Evolutionary conservation across 2,329 filamentous ascomycete species (phyloP), one percentile per base, ranked within the genome.

Genomic region (Ophiosphaerella herpotricha): DNA sequence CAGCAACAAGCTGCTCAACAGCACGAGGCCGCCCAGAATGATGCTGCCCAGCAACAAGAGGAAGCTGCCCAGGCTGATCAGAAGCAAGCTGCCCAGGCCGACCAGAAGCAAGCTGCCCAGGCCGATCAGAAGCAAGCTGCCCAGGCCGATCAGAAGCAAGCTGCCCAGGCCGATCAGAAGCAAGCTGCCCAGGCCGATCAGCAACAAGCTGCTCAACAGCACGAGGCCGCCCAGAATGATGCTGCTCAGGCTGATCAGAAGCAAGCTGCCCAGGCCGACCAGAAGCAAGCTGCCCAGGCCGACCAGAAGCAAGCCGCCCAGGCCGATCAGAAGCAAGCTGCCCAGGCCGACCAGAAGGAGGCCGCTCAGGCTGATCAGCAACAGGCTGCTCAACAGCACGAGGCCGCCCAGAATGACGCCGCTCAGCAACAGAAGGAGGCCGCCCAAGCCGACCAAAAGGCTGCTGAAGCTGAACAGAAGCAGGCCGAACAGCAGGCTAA

Each of bases 391-490:
- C 14, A 33, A 18, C 16, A 18, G 16, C 16, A 18, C 16, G 16
- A 18, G 16, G 16, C 16, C 16, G 16, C 16, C 16, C 26, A 29
- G 11, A 39, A 47, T 32, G 43, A 35, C 45, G 41, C 29, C 31
- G 42, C 23, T 23, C 13, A 37, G 12, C 35, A 46, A 18, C 26
- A 29, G 11, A 39, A 47, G 35, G 43, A 43, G 41, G 41, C 29
- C 31, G 42, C 23, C 26, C 16, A 18, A 31, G 18, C 18, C 38
- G 32, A 13, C 29, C 23, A n/a, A 33, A 23, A 39, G 16, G 38
- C 44, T 31, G 35, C 16, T n/a, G 46, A 39, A 16, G 48, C 48
- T 14, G 52, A 45, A 12, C 39, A 46, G 39, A 33, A 42, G 33
- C 37, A 48, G 9, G 44, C 39, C 16, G 24, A 29, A 21, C 24